Evolutionary conservation across 75 land plant genomes (phyloP).

Genomic region (Adiantum capillusveneris): DNA sequence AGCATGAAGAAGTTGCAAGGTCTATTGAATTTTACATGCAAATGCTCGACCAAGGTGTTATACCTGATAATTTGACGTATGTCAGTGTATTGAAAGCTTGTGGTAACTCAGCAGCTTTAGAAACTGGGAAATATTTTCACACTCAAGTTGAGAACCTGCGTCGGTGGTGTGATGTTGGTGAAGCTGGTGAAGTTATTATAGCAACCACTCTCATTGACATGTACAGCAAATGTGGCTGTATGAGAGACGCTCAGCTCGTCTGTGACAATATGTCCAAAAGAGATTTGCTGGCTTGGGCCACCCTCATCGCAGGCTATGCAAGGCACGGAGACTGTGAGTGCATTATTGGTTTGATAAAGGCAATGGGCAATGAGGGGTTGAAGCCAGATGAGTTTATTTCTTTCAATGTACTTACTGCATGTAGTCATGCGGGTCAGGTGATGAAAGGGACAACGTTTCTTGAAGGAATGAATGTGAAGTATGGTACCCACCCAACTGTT

Average conservation of each 20-base stretch:
- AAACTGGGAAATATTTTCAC: neutral
- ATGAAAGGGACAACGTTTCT: no score
- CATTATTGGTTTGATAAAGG: slow-evolving; percentile 36
- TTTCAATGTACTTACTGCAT: no score
- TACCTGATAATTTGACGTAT: slow-evolving; percentile 8
- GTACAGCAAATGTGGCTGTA: slow-evolving; percentile 50
- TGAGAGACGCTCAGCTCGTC: slow-evolving; percentile 35
- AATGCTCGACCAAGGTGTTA: slow-evolving; percentile 4
- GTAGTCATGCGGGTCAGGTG: no score
- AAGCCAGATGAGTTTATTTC: no score
- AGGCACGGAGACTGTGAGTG: slow-evolving; percentile 38
- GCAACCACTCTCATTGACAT: slow-evolving; percentile 57
- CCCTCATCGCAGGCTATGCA: slow-evolving; percentile 63
- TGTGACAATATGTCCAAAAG: slow-evolving; percentile 36
- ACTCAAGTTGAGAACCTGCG: no score
- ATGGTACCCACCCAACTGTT: no score
- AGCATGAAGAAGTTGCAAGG: slow-evolving; percentile 2
- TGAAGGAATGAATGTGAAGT: no score
- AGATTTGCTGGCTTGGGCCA: slow-evolving; percentile 54
- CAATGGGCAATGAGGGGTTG: slow-evolving; percentile 14
- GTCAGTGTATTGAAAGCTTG: slow-evolving; percentile 9
- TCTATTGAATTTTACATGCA: slow-evolving; percentile 7
- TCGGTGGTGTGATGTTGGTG: no score
- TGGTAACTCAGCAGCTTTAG: slow-evolving; percentile 8
- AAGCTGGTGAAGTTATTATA: slow-evolving; percentile 18